Base-by-base conservation (phyloP, 495 filamentous ascomycete genomes). In the Lophiostoma macrostomum region DNA sequence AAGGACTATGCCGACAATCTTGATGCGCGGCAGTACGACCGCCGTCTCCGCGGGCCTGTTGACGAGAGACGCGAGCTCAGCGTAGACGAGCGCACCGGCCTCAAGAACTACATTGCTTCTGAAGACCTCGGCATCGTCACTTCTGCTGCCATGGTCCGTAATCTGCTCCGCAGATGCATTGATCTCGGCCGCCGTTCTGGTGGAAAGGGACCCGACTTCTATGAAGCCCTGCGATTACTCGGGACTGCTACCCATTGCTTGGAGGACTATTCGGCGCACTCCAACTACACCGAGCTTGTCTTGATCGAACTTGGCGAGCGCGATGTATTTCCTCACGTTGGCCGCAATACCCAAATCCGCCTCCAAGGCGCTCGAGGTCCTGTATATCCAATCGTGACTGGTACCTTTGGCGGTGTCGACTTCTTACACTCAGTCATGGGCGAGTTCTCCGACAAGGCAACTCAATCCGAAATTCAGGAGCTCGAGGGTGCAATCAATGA, bases 261-360 rank as follows among this genome's bases (percentile, higher is more conserved):
- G n/a, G 90, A 96, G 75, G 90, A 96, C 64, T 96, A 81, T 70
- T 84, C 88, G 13, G 90, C 90, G 32, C 90, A 95, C 67, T 93
- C 88, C 50, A 96, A 96, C 71, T 96, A 94, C 65, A 79, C 74
- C 0, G 90, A 95, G 65, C 80, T 96, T 24, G 86, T 84, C 34
- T 75, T 95, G 28, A 88, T 90, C 56, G 88, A 95, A 66, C 63
- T 95, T 53, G 88, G 88, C 31, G 90, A 95, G 71, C 69, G 69
- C 2, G 77, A 82, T 41, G 70, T 93, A 32, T 96, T 96, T 66
- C 87, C 90, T 18, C 88, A 94, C 64, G 88, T 94, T 49, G 90
- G 90, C 25, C 77, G 84, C 39, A 64, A 75, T 49, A 86, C 88
- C 4, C 73, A 75, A 63, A 61, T 93, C 16, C 70, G 78, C 23